Conservation (phyloP, 495 filamentous ascomycete species). For the Polyplosphaeria fusca region DNA sequence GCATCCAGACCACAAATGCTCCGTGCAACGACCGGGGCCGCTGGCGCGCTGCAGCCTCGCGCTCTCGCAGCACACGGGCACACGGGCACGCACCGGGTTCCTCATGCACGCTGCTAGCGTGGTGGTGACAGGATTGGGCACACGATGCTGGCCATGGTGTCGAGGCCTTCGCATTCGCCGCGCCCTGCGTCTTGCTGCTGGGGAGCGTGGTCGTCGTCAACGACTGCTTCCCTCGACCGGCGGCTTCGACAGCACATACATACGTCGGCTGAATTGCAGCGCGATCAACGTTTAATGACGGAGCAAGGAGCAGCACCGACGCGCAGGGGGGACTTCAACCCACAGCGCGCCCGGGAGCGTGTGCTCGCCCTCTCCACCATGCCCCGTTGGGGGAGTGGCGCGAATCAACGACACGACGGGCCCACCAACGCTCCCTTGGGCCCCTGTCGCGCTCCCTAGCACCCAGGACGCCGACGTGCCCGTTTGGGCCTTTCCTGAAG, state of each 20-base stretch:
- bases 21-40: neutral
- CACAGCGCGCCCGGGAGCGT: conserved; percentile 8
- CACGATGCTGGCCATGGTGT: too few relatives aligned
- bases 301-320: conserved; percentile 4
- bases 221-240: too few relatives aligned
- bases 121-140: too few relatives aligned
- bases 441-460: conserved; percentile 2
- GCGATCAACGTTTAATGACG: conserved; percentile 14
- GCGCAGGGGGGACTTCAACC: too few relatives aligned
- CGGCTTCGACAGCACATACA: too few relatives aligned
- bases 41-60: conserved; percentile 12
- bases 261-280: too few relatives aligned
- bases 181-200: too few relatives aligned
- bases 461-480: conserved; percentile 5
- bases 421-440: conserved; percentile 8
- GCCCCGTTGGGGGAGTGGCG: neutral
- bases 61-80: neutral
- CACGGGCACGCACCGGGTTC: too few relatives aligned
- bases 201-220: too few relatives aligned
- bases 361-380: neutral
- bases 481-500: conserved; percentile 3
- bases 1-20: neutral
- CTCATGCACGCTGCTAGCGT: too few relatives aligned
- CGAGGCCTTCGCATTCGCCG: too few relatives aligned
- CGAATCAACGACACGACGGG: neutral